Evolutionary conservation across 441 rosid genomes (phyloP).

Genomic region (Hura crepitans): DNA sequence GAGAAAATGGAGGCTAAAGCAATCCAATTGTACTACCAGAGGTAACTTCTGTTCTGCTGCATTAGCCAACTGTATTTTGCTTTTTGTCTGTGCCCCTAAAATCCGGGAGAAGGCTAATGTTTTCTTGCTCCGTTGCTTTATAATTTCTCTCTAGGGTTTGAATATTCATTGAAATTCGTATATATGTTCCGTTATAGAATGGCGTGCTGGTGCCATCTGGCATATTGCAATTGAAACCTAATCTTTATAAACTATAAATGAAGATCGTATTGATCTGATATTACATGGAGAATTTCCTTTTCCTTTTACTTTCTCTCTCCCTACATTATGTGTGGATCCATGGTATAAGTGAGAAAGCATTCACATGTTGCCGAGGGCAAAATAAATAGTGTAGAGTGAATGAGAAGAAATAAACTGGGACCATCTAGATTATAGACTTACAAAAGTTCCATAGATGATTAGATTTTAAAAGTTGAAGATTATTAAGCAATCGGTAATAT

Average conservation of each 20-base stretch:
- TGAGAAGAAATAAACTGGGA: not conserved
- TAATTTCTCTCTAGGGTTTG: not conserved
- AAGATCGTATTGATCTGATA: not conserved
- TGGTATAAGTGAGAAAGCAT: not conserved
- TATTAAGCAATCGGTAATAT: not conserved
- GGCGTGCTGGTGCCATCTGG: not conserved
- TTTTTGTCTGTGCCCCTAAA: not conserved
- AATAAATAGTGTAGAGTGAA: not conserved
- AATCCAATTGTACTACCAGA: constrained; percentile 49
- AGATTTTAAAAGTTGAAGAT: not conserved
- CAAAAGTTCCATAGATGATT: not conserved
- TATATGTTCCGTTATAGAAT: not conserved
- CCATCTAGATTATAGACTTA: not conserved
- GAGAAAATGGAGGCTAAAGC: constrained; percentile 74
- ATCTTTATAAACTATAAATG: not conserved
- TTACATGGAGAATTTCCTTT: not conserved
- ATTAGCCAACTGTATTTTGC: not conserved
- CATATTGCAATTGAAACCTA: not conserved
- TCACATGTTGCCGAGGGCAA: not conserved
- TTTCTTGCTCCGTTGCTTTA: not conserved
- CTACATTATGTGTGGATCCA: not conserved
- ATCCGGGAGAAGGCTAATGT: not conserved
- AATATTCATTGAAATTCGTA: not conserved
- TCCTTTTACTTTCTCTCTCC: not conserved
- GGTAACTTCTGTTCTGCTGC: constrained; percentile 31